phyloP scores from a whole-genome alignment of 371 early-diverging fungal species.

The Circinella umbellata region DNA sequence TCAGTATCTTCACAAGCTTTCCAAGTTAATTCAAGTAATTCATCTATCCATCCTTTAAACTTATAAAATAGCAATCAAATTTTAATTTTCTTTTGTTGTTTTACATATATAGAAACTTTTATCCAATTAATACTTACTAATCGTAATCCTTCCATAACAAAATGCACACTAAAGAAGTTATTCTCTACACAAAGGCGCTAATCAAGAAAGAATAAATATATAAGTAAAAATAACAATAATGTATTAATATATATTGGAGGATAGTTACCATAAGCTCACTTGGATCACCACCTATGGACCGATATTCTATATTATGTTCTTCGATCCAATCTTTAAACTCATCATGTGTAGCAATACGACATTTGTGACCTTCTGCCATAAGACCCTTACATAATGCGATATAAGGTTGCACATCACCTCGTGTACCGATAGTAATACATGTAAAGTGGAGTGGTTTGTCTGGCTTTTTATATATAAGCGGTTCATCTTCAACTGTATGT shows the following conservation, averaged over 20 bases:
- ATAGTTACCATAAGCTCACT: constrained; percentile 62
- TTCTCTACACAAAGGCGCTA: constrained; percentile 80
- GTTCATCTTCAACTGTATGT: constrained; percentile 12
- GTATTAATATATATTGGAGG: background rate
- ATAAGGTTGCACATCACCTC: constrained; percentile 89
- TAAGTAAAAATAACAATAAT: constrained; percentile 1
- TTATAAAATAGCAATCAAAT: constrained; percentile 22
- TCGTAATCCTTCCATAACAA: constrained; percentile 66
- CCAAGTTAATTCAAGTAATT: constrained; percentile 71
- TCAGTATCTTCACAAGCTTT: constrained; percentile 78
- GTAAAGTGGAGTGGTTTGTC: constrained; percentile 72
- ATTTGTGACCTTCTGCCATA: constrained; percentile 73
- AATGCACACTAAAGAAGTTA: constrained; percentile 76
- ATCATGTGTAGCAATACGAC: constrained; percentile 78
- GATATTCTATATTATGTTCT: constrained; percentile 77
- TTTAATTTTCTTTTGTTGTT: background rate
- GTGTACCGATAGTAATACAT: constrained; percentile 82
- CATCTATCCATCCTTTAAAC: constrained; percentile 80
- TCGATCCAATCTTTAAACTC: constrained; percentile 82
- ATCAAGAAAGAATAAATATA: background rate
- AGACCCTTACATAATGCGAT: constrained; percentile 82
- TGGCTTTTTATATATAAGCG: constrained; percentile 23
- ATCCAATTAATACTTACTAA: constrained; percentile 30
- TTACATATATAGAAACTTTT: too few species aligned
- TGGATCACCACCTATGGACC: constrained; percentile 74